Percentiles rank a stretch among this genome's conserved stretches.
Conservation (phyloP, 2,329 filamentous ascomycete genomes). For the Talaromyces verruculosus region DNA sequence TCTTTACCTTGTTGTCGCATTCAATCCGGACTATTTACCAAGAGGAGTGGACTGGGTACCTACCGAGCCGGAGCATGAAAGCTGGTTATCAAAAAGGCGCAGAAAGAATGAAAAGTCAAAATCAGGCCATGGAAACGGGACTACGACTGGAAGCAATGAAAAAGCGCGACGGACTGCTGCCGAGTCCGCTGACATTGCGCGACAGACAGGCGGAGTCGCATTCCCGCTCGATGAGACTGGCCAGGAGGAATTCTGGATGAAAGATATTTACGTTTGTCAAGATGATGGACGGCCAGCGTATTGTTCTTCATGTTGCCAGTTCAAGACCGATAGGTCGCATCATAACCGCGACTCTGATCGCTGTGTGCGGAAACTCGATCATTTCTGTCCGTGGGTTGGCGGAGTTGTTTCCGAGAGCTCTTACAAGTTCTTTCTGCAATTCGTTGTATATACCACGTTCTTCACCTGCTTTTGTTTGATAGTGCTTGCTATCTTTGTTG, state of each 20-base stretch:
- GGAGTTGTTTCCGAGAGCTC: slow-evolving; percentile 83
- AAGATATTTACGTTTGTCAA: slow-evolving; percentile 81
- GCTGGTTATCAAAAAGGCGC: slow-evolving; percentile 25
- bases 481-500: slow-evolving; percentile 64
- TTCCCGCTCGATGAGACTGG: slow-evolving; percentile 61
- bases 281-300: slow-evolving; percentile 79
- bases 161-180: slow-evolving; percentile 21
- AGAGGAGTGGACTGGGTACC: slow-evolving; percentile 46
- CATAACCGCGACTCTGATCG: slow-evolving; percentile 80
- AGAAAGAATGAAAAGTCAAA: slow-evolving; percentile 27
- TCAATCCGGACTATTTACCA: slow-evolving; percentile 72
- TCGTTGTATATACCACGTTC: slow-evolving; percentile 69
- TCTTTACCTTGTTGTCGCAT: slow-evolving; percentile 65
- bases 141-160: slow-evolving; percentile 30
- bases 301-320: slow-evolving; percentile 80
- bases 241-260: slow-evolving; percentile 74
- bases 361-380: slow-evolving; percentile 89
- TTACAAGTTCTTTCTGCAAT: slow-evolving; percentile 92
- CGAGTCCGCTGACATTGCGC: slow-evolving; percentile 24
- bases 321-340: slow-evolving; percentile 84
- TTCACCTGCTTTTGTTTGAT: slow-evolving; percentile 67
- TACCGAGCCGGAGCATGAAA: slow-evolving; percentile 6
- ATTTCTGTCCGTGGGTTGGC: slow-evolving; percentile 95
- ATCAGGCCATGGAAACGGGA: slow-evolving; percentile 26
- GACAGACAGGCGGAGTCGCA: slow-evolving; percentile 28